phyloP scores from a whole-genome alignment of 2,329 filamentous ascomycete species.

The Claviceps sp. region DNA sequence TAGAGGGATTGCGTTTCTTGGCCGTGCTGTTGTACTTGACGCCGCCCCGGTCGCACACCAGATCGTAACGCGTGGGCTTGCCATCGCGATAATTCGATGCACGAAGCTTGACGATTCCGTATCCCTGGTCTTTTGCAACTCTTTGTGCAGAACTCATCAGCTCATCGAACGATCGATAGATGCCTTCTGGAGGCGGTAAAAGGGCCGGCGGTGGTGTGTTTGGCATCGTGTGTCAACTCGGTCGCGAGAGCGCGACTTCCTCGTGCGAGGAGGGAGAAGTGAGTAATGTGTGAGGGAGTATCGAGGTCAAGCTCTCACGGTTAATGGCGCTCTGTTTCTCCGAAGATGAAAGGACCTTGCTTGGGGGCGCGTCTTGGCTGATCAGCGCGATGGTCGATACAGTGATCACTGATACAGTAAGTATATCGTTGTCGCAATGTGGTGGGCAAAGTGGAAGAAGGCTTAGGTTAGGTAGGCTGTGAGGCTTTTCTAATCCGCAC shows the following conservation, averaged over 20 bases:
- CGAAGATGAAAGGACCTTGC: background rate
- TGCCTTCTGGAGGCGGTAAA: conserved; percentile 44
- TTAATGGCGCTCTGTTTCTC: background rate
- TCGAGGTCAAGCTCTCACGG: background rate
- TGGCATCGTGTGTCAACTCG: conserved; percentile 25
- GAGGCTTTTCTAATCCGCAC: conserved; percentile 29
- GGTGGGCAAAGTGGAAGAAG: conserved; percentile 14
- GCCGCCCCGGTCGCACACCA: conserved; percentile 49
- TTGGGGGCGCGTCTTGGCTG: background rate
- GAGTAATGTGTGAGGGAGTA: background rate
- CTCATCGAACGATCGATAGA: conserved; percentile 46
- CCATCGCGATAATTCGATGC: conserved; percentile 51
- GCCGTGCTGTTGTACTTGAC: conserved; percentile 53
- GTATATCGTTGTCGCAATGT: conserved; percentile 3
- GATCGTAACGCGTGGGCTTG: conserved; percentile 48
- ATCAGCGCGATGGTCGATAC: background rate
- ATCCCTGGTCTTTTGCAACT: conserved; percentile 48
- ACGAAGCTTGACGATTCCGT: conserved; percentile 48
- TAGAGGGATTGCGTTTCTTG: conserved; percentile 51
- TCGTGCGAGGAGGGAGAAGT: conserved; percentile 6
- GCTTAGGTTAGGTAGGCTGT: conserved; percentile 27
- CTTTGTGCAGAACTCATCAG: conserved; percentile 44
- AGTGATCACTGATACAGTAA: background rate
- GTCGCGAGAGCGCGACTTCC: conserved; percentile 18
- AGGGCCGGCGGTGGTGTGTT: conserved; percentile 34